phyloP scores from a whole-genome alignment of 2,329 filamentous ascomycete genomes.

The Diaporthe ilicicola region DNA sequence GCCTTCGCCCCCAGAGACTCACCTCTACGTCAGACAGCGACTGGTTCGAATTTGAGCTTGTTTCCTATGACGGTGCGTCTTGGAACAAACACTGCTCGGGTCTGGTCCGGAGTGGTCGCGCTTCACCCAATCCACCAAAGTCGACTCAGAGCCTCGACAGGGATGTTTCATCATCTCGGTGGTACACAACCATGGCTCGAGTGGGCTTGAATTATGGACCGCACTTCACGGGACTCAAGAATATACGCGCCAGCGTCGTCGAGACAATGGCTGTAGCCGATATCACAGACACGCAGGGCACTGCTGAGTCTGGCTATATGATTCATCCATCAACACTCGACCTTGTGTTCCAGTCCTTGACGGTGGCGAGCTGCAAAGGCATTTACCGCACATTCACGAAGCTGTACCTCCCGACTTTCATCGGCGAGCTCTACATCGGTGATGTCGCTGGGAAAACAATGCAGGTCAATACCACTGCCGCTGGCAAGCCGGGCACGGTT shows the following conservation, averaged over 20 bases:
- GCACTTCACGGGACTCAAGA: not conserved
- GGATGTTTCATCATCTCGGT: not conserved
- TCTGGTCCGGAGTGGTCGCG: not conserved
- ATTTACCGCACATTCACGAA: conserved; percentile 10
- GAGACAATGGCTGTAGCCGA: too few species aligned
- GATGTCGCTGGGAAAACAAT: not conserved
- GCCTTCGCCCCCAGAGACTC: not conserved
- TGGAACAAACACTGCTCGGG: not conserved
- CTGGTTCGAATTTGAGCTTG: not conserved
- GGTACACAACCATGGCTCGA: not conserved
- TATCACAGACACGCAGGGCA: not conserved
- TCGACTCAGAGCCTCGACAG: not conserved
- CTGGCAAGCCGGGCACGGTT: too few species aligned
- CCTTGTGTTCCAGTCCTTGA: not conserved
- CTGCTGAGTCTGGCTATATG: not conserved
- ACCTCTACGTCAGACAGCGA: not conserved
- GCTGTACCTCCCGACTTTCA: conserved; percentile 39
- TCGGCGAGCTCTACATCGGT: conserved; percentile 36
- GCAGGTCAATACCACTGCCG: not conserved
- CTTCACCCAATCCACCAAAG: not conserved
- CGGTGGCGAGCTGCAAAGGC: not conserved
- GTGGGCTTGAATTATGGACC: not conserved
- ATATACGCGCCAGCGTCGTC: not conserved
- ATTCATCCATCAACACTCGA: not conserved
- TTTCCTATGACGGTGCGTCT: not conserved